Percentiles rank a stretch among this genome's conserved stretches.
Evolutionary conservation across 257 asterid species (phyloP).

Genomic region (Gentiana macrophylla): DNA sequence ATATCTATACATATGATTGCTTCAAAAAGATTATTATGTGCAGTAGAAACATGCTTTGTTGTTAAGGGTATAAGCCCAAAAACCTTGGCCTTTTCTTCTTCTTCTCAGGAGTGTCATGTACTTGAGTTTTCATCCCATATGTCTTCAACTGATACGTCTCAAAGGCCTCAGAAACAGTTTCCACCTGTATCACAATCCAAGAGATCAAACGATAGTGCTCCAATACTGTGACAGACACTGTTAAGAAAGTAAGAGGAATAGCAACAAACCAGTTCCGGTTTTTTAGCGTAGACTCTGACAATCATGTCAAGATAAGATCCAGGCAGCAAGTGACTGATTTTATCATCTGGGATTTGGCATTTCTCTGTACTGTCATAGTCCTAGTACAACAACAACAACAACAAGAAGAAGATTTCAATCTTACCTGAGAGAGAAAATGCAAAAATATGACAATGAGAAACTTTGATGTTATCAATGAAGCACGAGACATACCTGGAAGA

Average conservation of each 20-base stretch:
- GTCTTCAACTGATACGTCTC: constrained; percentile 66
- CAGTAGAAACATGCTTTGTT: no score
- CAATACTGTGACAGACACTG: not conserved
- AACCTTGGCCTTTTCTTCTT: constrained; percentile 33
- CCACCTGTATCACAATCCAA: constrained; percentile 37
- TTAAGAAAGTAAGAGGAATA: not conserved
- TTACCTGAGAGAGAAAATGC: no score
- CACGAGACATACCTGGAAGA: constrained; percentile 52
- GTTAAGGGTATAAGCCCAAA: no score
- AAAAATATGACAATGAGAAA: not conserved
- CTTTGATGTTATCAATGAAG: not conserved
- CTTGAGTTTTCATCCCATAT: constrained; percentile 66
- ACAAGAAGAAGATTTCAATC: not conserved
- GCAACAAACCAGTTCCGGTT: constrained; percentile 48
- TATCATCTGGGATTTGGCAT: constrained; percentile 31
- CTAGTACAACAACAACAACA: constrained; percentile 18
- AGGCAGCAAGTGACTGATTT: constrained; percentile 78
- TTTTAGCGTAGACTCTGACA: constrained; percentile 75
- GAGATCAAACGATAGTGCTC: not conserved
- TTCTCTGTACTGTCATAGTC: constrained; percentile 51
- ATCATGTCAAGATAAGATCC: constrained; percentile 70
- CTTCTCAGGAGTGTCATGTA: constrained; percentile 76
- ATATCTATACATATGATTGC: no score
- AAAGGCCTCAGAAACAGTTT: constrained; percentile 62
- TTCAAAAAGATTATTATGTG: no score